These are phyloP conservation scores for Acer saccharum DNA, from an alignment of 345 rosid genomes.

Conservation along the genomic window DNA sequence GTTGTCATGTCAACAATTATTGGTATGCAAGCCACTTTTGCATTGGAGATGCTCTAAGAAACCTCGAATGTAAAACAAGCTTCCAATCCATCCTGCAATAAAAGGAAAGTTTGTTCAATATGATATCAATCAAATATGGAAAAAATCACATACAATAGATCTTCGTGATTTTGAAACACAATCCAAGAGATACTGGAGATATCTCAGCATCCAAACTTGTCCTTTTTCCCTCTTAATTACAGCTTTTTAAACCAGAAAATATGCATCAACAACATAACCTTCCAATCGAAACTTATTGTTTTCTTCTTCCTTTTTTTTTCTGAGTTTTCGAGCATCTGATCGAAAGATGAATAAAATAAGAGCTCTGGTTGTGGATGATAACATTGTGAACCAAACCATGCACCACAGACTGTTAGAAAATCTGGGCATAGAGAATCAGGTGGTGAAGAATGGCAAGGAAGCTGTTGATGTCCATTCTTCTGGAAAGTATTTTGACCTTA, in stretches of 20 bases:
- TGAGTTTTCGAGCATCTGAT: too few relatives aligned
- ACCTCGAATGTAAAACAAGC: too few relatives aligned
- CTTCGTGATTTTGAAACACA: conserved; percentile 26
- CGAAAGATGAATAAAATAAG: conserved; percentile 9
- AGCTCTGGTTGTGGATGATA: conserved; percentile 77
- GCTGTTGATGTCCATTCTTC: conserved; percentile 64
- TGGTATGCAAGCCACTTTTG: too few relatives aligned
- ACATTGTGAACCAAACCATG: conserved; percentile 43
- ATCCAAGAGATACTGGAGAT: conserved; percentile 23
- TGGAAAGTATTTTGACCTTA: conserved; percentile 67
- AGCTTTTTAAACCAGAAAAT: conserved; percentile 11
- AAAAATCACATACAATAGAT: conserved; percentile 34
- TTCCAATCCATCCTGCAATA: too few relatives aligned
- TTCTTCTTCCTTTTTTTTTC: too few relatives aligned
- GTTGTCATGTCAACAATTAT: too few relatives aligned
- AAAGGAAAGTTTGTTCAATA: conserved; percentile 9
- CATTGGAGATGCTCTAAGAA: too few relatives aligned
- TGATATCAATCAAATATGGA: conserved; percentile 17
- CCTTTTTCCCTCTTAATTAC: not conserved
- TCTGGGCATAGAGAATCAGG: conserved; percentile 55
- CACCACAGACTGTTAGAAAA: conserved; percentile 54
- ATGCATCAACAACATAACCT: not conserved
- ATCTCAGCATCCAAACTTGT: not conserved
- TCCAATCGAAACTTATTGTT: too few relatives aligned
- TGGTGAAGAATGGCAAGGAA: conserved; percentile 64